Evolutionary conservation across 306 rosid genomes (phyloP).

Genomic region (Erythrophleum fordii): DNA sequence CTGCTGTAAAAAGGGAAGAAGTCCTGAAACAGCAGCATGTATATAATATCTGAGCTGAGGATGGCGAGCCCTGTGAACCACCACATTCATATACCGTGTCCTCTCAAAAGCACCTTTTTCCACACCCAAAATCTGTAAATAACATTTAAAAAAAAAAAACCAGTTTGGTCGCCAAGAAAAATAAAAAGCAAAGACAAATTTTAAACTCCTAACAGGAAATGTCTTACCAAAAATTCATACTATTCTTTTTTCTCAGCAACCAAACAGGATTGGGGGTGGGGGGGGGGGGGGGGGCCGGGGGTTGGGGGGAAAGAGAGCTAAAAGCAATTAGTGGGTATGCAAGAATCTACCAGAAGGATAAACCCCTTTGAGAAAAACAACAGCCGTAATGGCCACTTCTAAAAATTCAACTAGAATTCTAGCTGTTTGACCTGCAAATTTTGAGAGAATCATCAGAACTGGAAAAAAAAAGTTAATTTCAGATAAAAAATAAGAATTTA

Average conservation of each 20-base stretch:
- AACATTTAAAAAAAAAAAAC: neutral
- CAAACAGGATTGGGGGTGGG: too few species aligned
- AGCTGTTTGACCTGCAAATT: conserved; percentile 58
- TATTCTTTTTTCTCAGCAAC: conserved; percentile 23
- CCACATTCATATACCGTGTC: conserved; percentile 83
- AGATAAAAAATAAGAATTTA: conserved; percentile 6
- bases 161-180: neutral
- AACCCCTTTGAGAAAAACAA: conserved; percentile 81
- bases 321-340: neutral
- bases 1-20: conserved; percentile 77
- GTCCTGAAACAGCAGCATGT: conserved; percentile 71
- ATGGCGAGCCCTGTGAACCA: conserved; percentile 81
- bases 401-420: conserved; percentile 77
- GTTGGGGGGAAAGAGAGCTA: neutral
- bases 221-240: neutral
- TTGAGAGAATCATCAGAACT: neutral
- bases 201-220: too few species aligned
- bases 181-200: neutral
- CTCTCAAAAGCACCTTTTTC: conserved; percentile 87
- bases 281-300: too few species aligned
- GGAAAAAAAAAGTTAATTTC: neutral
- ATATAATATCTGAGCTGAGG: conserved; percentile 87
- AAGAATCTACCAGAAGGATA: conserved; percentile 78
- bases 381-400: conserved; percentile 77
- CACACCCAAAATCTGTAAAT: conserved; percentile 21